phyloP scores from a whole-genome alignment of 345 rosid genomes.

The Psidium friedrichsthalianum region DNA sequence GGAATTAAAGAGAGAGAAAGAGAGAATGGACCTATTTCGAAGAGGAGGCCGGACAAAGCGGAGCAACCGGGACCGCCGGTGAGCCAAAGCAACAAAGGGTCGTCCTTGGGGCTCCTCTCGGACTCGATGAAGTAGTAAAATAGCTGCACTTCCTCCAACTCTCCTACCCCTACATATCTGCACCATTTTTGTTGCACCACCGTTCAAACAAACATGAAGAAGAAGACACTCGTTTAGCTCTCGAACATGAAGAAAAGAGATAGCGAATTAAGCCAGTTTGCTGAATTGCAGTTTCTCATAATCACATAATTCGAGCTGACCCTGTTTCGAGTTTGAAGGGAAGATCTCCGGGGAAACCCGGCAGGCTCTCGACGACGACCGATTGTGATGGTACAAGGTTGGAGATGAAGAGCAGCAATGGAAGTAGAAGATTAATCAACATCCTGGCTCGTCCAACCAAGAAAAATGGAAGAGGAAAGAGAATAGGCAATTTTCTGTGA shows the following conservation, averaged over 20 bases:
- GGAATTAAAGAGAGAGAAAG: background rate
- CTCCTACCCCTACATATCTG: constrained; percentile 19
- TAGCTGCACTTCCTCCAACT: constrained; percentile 9
- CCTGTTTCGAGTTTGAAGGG: constrained; percentile 19
- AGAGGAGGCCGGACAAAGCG: constrained; percentile 6
- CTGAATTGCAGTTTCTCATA: background rate
- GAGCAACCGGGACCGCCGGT: constrained; percentile 28
- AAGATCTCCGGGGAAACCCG: constrained; percentile 12
- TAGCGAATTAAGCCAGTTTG: background rate
- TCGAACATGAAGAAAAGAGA: background rate
- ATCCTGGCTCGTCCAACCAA: background rate
- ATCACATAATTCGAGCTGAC: background rate
- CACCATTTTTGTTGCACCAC: background rate
- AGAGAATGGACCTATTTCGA: constrained; percentile 5
- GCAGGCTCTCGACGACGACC: constrained; percentile 6
- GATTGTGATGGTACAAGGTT: background rate
- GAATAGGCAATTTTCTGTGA: background rate
- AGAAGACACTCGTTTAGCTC: background rate
- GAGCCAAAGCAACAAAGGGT: constrained; percentile 20
- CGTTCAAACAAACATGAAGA: background rate
- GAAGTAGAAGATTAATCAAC: background rate
- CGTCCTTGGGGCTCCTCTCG: constrained; percentile 11
- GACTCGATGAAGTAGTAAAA: constrained; percentile 18
- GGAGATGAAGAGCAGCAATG: background rate
- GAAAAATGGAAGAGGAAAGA: background rate